phyloP scores from a whole-genome alignment of 176 grass and related monocot species.

The Oryza officinalis region DNA sequence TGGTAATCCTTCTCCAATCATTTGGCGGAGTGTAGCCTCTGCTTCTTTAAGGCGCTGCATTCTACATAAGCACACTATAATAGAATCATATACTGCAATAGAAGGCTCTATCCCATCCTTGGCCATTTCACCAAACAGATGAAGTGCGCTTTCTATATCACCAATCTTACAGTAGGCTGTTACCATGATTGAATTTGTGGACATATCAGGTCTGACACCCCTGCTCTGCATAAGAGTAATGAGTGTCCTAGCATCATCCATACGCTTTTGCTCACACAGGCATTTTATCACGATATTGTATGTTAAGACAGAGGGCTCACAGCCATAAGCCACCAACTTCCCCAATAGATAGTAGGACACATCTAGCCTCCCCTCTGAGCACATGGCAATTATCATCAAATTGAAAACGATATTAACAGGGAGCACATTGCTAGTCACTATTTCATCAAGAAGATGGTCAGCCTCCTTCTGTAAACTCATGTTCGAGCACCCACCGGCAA shows the following conservation, averaged over 20 bases:
- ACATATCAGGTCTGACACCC: constrained; percentile 15
- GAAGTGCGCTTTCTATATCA: constrained; percentile 39
- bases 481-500: constrained; percentile 1
- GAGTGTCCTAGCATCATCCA: constrained; percentile 32
- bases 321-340: constrained; percentile 41
- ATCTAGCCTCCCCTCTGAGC: constrained; percentile 30
- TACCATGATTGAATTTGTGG: constrained; percentile 41
- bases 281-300: constrained; percentile 39
- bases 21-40: constrained; percentile 24
- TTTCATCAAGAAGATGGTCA: constrained; percentile 26
- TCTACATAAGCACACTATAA: constrained; percentile 40
- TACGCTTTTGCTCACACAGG: constrained; percentile 26
- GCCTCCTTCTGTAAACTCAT: constrained; percentile 34
- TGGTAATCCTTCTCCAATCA: constrained; percentile 30
- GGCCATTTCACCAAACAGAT: constrained; percentile 37
- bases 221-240: constrained; percentile 36
- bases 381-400: constrained; percentile 45
- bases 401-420: constrained; percentile 38
- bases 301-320: constrained; percentile 38
- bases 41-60: constrained; percentile 24
- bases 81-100: constrained; percentile 39
- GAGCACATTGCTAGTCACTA: constrained; percentile 39
- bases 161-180: constrained; percentile 35
- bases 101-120: constrained; percentile 29
- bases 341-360: constrained; percentile 36